A percentile compares a stretch with the other conserved stretches of the same genome.
Evolutionary conservation across 129 eudicot genomes (phyloP).

Genomic region (Silybum marianum): DNA sequence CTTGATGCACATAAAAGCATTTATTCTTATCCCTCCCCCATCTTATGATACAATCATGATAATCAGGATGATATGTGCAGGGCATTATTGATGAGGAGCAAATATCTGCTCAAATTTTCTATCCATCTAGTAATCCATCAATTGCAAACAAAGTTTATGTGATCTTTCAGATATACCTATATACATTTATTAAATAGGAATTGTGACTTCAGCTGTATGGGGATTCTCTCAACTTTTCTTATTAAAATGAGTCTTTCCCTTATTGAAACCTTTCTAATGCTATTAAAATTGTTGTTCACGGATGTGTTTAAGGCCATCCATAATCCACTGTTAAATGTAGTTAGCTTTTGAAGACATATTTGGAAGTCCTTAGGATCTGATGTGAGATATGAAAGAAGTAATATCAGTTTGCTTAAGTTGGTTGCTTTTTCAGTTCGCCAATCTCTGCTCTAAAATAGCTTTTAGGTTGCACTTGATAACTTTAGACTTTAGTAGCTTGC

Average conservation of each 20-base stretch:
- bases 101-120: neutral
- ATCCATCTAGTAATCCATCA: neutral
- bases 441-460: neutral
- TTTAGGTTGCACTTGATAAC: neutral
- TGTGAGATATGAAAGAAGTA: slow-evolving; percentile 1
- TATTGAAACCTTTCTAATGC: neutral
- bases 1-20: neutral
- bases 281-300: neutral
- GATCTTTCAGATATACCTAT: neutral
- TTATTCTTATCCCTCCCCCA: neutral
- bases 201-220: neutral
- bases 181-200: neutral
- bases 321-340: neutral
- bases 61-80: neutral
- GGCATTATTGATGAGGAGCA: neutral
- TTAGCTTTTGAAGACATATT: neutral
- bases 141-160: neutral
- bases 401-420: neutral
- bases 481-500: neutral
- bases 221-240: neutral
- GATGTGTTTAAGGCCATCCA: neutral
- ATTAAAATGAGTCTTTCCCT: neutral
- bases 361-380: neutral
- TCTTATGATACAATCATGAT: neutral
- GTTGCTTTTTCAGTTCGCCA: neutral